Conservation (phyloP, 106 monocot species). For the Triglochin maritima region DNA sequence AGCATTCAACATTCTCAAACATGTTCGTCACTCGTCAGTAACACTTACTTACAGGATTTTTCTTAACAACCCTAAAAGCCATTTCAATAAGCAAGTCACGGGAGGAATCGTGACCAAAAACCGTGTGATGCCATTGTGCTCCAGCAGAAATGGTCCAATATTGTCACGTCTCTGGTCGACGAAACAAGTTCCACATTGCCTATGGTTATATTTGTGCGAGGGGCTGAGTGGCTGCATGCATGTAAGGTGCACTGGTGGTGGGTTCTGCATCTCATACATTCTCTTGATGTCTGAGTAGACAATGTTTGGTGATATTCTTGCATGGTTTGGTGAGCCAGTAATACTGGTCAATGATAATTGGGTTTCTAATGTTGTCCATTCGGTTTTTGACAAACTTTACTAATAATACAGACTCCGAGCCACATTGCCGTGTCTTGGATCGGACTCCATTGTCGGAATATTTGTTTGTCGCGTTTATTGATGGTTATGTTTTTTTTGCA, state of each 20-base stretch:
- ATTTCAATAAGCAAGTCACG: slow-evolving; percentile 47
- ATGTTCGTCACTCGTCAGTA: slow-evolving; percentile 13
- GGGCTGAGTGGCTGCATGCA: slow-evolving; percentile 84
- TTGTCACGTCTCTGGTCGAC: slow-evolving; percentile 28
- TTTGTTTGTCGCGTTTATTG: slow-evolving; percentile 38
- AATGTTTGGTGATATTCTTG: slow-evolving; percentile 43
- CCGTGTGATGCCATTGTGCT: slow-evolving; percentile 42
- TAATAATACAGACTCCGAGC: slow-evolving; percentile 57
- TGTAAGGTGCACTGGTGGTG: slow-evolving; percentile 64
- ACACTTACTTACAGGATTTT: slow-evolving; percentile 27
- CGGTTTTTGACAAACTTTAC: slow-evolving; percentile 50
- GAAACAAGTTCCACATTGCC: slow-evolving; percentile 63
- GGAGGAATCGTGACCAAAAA: slow-evolving; percentile 71
- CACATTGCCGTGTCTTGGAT: slow-evolving; percentile 98
- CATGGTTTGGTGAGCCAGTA: slow-evolving; percentile 65
- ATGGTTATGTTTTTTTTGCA: slow-evolving; percentile 82
- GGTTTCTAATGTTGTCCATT: slow-evolving; percentile 77
- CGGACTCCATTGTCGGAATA: slow-evolving; percentile 78
- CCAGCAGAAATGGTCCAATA: slow-evolving; percentile 71
- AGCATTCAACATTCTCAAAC: neutral
- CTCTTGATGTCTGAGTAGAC: slow-evolving; percentile 58
- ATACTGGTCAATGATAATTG: slow-evolving; percentile 96
- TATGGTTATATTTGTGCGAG: slow-evolving; percentile 80
- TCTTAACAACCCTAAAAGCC: slow-evolving; percentile 39
- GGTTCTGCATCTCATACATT: slow-evolving; percentile 61